Evolutionary conservation across 768 basidiomycete genomes (phyloP), one percentile per base, ranked within the genome.

Genomic region (Serendipita vermifera): DNA sequence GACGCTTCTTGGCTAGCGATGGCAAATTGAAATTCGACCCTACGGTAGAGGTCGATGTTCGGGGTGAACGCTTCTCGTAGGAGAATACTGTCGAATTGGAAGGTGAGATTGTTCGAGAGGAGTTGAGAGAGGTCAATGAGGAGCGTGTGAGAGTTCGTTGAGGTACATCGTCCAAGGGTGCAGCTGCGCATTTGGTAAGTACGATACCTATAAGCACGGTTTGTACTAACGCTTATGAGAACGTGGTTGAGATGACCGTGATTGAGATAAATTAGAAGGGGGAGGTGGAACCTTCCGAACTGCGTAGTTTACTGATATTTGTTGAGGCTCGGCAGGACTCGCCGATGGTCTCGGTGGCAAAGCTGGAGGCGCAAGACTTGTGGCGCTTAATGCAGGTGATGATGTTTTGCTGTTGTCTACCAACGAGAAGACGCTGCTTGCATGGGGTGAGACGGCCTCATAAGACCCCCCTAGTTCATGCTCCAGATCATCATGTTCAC

Each of bases 381-480:
- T 68, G 65, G 26, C 60, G 57, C 31, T 62, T 62, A 20, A 61
- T 57, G 24, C 67, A 20, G 46, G 46, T 9, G 46, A 51, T 70
- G 59, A 72, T 63, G n/a, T 73, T 71, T 56, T 67, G 70, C 55
- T 77, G 76, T 26, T 72, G 69, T 17, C 67, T 27, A 76, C 70
- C 46, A 68, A 68, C 7, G 72, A 71, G 24, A 74, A 70, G 13
- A 73, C 72, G 60, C 80, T 83, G 32, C 72, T 70, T 4, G 78
- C 65, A 14, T 77, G 74, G 5, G 77, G 71, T 3, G 73, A 79
- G 17, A 87, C 75, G 33, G 84, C 75, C 64, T 87, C 85, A 61
- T 80, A 87, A 1, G 84, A 86, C 59, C 83, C 84, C 48, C 75
- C 73, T n/a, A 84, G 73, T 61, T 81, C 83, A 38, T 70, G 69